These are phyloP conservation scores for Metarhizium anisopliae DNA, from an alignment of 2,329 filamentous ascomycete species.

Conservation along the genomic window DNA sequence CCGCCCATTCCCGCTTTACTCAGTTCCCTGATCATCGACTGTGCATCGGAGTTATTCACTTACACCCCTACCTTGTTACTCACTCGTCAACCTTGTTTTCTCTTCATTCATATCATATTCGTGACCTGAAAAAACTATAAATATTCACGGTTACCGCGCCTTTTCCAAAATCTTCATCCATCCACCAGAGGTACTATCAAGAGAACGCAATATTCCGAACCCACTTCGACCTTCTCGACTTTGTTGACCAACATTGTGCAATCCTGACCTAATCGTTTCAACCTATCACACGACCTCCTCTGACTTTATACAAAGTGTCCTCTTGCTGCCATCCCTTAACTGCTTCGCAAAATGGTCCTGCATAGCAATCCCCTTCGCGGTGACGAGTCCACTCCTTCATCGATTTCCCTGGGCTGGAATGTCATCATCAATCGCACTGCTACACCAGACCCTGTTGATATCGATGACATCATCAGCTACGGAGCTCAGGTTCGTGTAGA, in stretches of 20 bases:
- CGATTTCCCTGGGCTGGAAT: not conserved
- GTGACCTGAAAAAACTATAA: conserved; percentile 25
- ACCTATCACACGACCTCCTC: not conserved
- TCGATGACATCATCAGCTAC: conserved; percentile 3
- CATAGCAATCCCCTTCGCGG: not conserved
- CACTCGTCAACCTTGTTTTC: conserved; percentile 1
- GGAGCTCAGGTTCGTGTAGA: conserved; percentile 7
- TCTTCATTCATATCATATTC: not conserved
- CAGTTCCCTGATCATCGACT: conserved; percentile 5
- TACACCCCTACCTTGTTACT: not conserved
- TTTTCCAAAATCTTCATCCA: not conserved
- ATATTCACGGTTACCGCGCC: conserved; percentile 21
- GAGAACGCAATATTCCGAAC: too few relatives aligned
- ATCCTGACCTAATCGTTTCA: not conserved
- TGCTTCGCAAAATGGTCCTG: not conserved
- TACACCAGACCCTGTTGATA: conserved; percentile 2
- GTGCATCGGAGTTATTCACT: conserved; percentile 4
- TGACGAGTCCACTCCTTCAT: not conserved
- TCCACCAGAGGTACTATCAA: not conserved
- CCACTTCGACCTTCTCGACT: not conserved
- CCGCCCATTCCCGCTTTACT: conserved; percentile 11
- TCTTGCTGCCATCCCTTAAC: too few relatives aligned
- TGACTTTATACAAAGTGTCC: not conserved
- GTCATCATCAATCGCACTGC: not conserved
- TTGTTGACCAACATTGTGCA: not conserved